Conservation (phyloP, 345 rosid genomes). For the Aethionema arabicum region DNA sequence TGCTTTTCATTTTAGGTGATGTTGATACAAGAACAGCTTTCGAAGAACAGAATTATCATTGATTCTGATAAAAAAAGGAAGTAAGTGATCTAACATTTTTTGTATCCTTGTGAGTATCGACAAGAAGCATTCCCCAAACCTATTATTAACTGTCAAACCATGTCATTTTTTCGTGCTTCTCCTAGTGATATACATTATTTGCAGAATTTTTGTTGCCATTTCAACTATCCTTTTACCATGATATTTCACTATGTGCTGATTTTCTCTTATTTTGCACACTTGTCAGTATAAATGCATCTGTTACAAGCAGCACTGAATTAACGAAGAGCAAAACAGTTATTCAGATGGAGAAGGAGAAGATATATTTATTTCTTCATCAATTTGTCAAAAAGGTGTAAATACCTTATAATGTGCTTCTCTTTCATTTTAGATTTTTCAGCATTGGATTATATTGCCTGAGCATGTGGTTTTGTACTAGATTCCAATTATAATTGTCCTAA, state of each 20-base stretch:
- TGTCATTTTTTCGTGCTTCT: constrained; percentile 1
- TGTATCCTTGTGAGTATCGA: constrained; percentile 7
- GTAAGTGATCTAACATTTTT: constrained; percentile 53
- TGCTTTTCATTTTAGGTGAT: constrained; percentile 63
- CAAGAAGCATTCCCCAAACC: constrained; percentile 10
- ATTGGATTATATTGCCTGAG: constrained; percentile 21
- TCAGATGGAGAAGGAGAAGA: constrained; percentile 84
- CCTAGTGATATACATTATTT: constrained; percentile 7
- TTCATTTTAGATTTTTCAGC: constrained; percentile 12
- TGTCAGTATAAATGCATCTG: constrained; percentile 85
- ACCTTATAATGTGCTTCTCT: constrained; percentile 14
- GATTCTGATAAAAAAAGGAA: constrained; percentile 91
- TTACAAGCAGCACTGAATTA: constrained; percentile 85
- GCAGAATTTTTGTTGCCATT: neutral
- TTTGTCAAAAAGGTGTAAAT: constrained; percentile 59
- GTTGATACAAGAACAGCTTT: constrained; percentile 92
- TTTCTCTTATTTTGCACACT: constrained; percentile 20
- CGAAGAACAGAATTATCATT: constrained; percentile 89
- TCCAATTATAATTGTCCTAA: constrained; percentile 85
- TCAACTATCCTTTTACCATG: neutral
- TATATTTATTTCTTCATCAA: constrained; percentile 76
- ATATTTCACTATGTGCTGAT: constrained; percentile 13
- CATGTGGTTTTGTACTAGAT: constrained; percentile 42
- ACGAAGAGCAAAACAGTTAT: constrained; percentile 88
- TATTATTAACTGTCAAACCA: constrained; percentile 16